phyloP scores from a whole-genome alignment of 129 eudicot species.

The Helianthus annuus region HanXRQr2.0-SUNRISE NC_035443.2:18417481-18417980 shows the following conservation, averaged over 20 bases:
- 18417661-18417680: constrained; percentile 62
- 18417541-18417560: constrained; percentile 75
- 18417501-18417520: constrained; percentile 39
- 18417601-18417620: constrained; percentile 2
- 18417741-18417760: neutral
- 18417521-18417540: constrained; percentile 40
- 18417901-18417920: neutral
- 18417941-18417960: neutral
- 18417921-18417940: neutral
- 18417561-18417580: constrained; percentile 12
- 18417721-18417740: constrained; percentile 41
- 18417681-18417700: constrained; percentile 80
- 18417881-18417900: constrained; percentile 63
- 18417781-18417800: neutral
- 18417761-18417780: neutral
- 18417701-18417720: constrained; percentile 66
- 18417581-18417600: too few species aligned
- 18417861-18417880: constrained; percentile 63
- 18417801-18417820: constrained; percentile 18
- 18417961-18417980: constrained; percentile 1
- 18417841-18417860: constrained; percentile 66
- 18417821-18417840: constrained; percentile 52
- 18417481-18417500: constrained; percentile 46
- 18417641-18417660: constrained; percentile 49
- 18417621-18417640: constrained; percentile 48